Evolutionary conservation across 169 alveolate species (phyloP).

Genomic region (Plasmodium reichenowi): DNA sequence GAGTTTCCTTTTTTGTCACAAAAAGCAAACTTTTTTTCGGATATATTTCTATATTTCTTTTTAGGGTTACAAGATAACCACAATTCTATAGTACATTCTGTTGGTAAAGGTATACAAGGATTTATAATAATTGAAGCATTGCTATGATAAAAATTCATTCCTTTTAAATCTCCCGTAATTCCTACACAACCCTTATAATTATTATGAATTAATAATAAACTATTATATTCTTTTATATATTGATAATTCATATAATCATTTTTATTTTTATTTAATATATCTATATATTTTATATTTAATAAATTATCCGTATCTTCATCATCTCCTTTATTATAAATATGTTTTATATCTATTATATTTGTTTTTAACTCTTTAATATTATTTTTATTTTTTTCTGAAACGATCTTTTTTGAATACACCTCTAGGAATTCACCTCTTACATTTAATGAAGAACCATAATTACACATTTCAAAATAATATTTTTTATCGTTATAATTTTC

Average conservation of each 20-base stretch:
- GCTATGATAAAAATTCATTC: constrained; percentile 23
- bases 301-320: constrained; percentile 2
- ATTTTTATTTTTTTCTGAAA: neutral
- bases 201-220: constrained; percentile 43
- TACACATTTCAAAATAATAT: constrained; percentile 36
- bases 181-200: constrained; percentile 35
- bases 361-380: neutral
- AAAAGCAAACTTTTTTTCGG: constrained; percentile 23
- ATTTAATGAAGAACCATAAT: constrained; percentile 34
- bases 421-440: constrained; percentile 5
- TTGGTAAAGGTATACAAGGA: constrained; percentile 36
- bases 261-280: constrained; percentile 29
- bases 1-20: constrained; percentile 60
- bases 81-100: constrained; percentile 49
- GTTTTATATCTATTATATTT: neutral
- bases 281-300: constrained; percentile 13
- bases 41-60: neutral
- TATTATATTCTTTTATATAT: neutral
- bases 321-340: neutral
- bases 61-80: constrained; percentile 28
- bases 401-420: neutral
- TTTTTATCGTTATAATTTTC: constrained; percentile 49
- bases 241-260: constrained; percentile 35
- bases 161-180: constrained; percentile 67
- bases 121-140: constrained; percentile 27